Evolutionary conservation across 78 protist species (phyloP).

Genomic region (Polysphondylium violaceum): DNA sequence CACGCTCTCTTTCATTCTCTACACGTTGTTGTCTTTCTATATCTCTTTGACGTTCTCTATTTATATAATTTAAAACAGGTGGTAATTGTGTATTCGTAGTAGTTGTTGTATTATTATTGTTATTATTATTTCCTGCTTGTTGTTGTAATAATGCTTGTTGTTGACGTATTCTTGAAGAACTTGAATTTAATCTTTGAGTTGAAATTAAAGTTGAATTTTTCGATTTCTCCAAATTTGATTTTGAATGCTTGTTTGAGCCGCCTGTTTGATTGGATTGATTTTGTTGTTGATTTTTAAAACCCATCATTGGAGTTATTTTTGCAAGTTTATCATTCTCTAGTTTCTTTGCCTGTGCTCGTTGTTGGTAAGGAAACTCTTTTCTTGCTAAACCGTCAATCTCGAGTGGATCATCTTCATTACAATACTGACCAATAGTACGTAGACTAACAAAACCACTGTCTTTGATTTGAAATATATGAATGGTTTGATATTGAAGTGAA

Average conservation of each 20-base stretch:
- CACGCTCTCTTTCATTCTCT: too few relatives aligned
- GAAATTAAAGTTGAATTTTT: not conserved
- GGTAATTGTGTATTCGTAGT: too few relatives aligned
- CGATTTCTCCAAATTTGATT: not conserved
- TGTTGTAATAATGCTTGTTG: not conserved
- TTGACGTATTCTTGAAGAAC: too few relatives aligned
- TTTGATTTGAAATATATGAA: slow-evolving; percentile 71
- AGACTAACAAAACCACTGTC: slow-evolving; percentile 51
- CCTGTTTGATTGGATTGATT: too few relatives aligned
- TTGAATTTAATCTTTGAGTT: too few relatives aligned
- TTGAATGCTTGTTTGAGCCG: too few relatives aligned
- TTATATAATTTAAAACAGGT: too few relatives aligned
- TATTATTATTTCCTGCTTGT: not conserved
- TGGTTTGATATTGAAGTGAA: slow-evolving; percentile 48
- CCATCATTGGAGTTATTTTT: slow-evolving; percentile 8
- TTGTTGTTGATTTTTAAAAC: too few relatives aligned
- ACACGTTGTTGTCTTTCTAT: too few relatives aligned
- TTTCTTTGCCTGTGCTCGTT: not conserved
- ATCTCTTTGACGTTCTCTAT: not conserved
- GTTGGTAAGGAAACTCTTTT: slow-evolving; percentile 4
- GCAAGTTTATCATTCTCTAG: not conserved
- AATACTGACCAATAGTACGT: slow-evolving; percentile 45
- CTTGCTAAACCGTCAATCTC: slow-evolving; percentile 18
- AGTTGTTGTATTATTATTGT: too few relatives aligned
- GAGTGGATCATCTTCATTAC: slow-evolving; percentile 57